phyloP scores from a whole-genome alignment of 75 land plant species.

The Cupressus sempervirens region DNA sequence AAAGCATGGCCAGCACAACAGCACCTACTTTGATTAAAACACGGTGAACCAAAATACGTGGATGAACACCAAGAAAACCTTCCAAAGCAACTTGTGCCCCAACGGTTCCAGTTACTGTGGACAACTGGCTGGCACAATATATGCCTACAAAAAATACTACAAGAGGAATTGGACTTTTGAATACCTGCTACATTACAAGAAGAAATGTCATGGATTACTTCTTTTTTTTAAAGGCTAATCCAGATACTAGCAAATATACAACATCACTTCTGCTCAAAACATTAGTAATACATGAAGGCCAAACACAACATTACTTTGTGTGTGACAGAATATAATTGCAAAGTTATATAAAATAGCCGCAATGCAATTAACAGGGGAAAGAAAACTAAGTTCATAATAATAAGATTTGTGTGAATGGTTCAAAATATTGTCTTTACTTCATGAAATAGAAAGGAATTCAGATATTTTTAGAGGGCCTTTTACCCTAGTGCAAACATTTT shows the following conservation, averaged over 20 bases:
- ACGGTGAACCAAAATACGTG: slow-evolving; percentile 60
- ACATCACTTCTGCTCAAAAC: neutral
- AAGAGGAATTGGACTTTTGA: slow-evolving; percentile 54
- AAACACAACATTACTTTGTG: neutral
- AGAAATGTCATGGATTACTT: slow-evolving; percentile 1
- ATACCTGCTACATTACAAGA: slow-evolving; percentile 43
- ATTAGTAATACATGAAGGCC: neutral
- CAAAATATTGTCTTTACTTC: neutral
- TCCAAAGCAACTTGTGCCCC: slow-evolving; percentile 49
- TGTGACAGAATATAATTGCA: neutral
- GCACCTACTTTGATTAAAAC: slow-evolving; percentile 48
- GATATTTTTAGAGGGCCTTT: too few species aligned
- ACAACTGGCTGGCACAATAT: slow-evolving; percentile 65
- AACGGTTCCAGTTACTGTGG: slow-evolving; percentile 50
- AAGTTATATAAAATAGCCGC: neutral
- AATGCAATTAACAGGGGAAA: neutral
- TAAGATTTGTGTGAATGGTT: neutral
- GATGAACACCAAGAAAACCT: slow-evolving; percentile 43
- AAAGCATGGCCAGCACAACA: slow-evolving; percentile 49
- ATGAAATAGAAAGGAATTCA: neutral
- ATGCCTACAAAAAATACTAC: slow-evolving; percentile 53
- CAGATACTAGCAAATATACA: neutral
- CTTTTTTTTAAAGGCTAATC: neutral
- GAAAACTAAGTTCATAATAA: neutral
- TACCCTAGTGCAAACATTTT: too few species aligned